Base-by-base conservation (phyloP, 1,139 yeast genomes). In the Zygosaccharomyces pseudobailii region DNA sequence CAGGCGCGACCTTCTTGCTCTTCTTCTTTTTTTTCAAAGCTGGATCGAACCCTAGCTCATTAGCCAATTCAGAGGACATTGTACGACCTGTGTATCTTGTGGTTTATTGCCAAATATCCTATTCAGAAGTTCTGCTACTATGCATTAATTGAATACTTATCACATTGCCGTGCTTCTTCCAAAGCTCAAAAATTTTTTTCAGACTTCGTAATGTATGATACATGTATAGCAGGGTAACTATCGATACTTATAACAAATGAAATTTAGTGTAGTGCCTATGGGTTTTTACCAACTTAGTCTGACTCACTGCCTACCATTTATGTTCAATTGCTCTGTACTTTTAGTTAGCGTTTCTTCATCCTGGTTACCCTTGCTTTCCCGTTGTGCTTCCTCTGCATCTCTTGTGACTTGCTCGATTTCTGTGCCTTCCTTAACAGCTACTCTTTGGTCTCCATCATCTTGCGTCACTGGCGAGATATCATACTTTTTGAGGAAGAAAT, bases 21-120 rank as follows among this genome's bases (percentile, higher is more conserved):
- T 85, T 84, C 89, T 87, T 87, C 82, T 88, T 88, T 78, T 87
- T 87, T 77, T 87, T 87, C 65, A 83, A 73, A 36, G 80, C 69
- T 51, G 88, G 87, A 68, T 85, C 94, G 66, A 84, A 84, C 52
- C 88, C 90, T 67, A 84, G 74, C 59, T 82, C 89, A 40, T 63
- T 66, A 32, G 67, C 65, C 52, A 64, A 52, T 50, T 67, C 71
- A 45, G 74, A 63, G 25, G 62, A 58, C 62, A 58, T 59, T 13
- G 36, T 43, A 9, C 36, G n/a, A 31, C 27, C 10, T 21, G 9
- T 36, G 30, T 21, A 36, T 36, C 40, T n/a, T 22, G n/a, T 36
- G 42, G 13, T 19, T 19, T 17, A 4, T 10, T 30, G 7, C 19
- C 33, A 13, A 31, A 31, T 6, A 19, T 40, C 36, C n/a, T 23